A percentile compares a stretch with the other conserved stretches of the same genome.
Evolutionary conservation across 768 basidiomycete genomes (phyloP).

Genomic region (Phanerodontia chrysosporium): DNA sequence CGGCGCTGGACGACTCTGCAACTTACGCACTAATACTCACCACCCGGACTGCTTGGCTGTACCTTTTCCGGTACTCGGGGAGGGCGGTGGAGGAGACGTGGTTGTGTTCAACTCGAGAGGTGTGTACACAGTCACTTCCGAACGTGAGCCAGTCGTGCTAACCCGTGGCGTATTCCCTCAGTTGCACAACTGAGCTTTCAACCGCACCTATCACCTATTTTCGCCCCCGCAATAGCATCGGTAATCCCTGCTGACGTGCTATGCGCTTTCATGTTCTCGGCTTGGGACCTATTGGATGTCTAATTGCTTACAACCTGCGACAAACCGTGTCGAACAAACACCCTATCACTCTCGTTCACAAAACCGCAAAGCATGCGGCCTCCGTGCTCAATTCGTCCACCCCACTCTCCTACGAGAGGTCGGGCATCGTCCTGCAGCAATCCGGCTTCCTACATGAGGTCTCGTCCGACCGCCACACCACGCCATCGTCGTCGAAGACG

Average conservation of each 20-base stretch:
- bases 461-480: constrained; percentile 30
- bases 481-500: not conserved
- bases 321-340: constrained; percentile 46
- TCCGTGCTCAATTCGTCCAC: constrained; percentile 27
- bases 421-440: constrained; percentile 40
- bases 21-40: not conserved
- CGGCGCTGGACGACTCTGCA: not conserved
- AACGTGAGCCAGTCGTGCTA: not conserved
- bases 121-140: not conserved
- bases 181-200: not conserved
- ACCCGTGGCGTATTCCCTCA: not conserved
- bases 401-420: constrained; percentile 44
- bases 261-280: constrained; percentile 81
- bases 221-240: not conserved
- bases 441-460: constrained; percentile 46
- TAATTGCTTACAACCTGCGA: constrained; percentile 79
- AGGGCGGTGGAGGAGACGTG: constrained; percentile 6
- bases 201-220: not conserved
- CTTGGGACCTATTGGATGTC: constrained; percentile 77
- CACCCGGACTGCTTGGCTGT: not conserved
- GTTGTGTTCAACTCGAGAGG: constrained; percentile 3
- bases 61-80: not conserved
- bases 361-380: constrained; percentile 36
- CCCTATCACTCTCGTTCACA: constrained; percentile 69
- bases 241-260: constrained; percentile 9